Evolutionary conservation across 495 filamentous ascomycete species (phyloP).

Genomic region (Xylaria nigripes): DNA sequence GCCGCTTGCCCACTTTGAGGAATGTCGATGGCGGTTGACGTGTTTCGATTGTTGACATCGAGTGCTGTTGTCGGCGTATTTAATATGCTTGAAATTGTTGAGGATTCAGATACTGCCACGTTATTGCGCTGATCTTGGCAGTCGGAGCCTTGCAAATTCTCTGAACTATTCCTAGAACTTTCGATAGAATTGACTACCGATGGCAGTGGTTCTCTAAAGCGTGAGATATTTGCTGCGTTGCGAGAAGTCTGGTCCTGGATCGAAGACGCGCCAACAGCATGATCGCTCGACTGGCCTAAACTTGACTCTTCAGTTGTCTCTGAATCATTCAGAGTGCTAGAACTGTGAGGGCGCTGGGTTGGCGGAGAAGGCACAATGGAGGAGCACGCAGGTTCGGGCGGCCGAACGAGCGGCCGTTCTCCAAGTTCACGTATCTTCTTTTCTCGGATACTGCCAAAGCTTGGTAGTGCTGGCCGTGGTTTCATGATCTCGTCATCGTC

Average conservation of each 20-base stretch:
- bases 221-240: slow-evolving; percentile 38
- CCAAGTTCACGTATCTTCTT: slow-evolving; percentile 33
- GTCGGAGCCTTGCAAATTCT: slow-evolving; percentile 28
- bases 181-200: slow-evolving; percentile 60
- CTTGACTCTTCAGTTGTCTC: slow-evolving; percentile 19
- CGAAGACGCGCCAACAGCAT: slow-evolving; percentile 53
- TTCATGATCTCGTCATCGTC: slow-evolving; percentile 64
- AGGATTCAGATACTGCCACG: background rate
- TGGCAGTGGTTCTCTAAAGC: slow-evolving; percentile 51
- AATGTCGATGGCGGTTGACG: slow-evolving; percentile 4
- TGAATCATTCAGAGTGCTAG: slow-evolving; percentile 13
- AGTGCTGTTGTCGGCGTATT: slow-evolving; percentile 12
- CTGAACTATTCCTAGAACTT: slow-evolving; percentile 48
- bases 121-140: slow-evolving; percentile 13
- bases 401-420: slow-evolving; percentile 46
- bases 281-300: slow-evolving; percentile 53
- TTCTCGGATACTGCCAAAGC: slow-evolving; percentile 72
- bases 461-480: slow-evolving; percentile 68
- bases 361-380: slow-evolving; percentile 15
- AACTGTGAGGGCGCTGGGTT: slow-evolving; percentile 16
- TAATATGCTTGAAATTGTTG: background rate
- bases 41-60: slow-evolving; percentile 3
- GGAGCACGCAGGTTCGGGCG: slow-evolving; percentile 29
- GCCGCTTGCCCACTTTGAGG: background rate
- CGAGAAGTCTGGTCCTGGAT: slow-evolving; percentile 41